Percentiles rank a stretch among this genome's conserved stretches.
These are phyloP conservation scores for Sarcodon aspratus DNA, from an alignment of 768 basidiomycete species.

Conservation along the genomic window DNA sequence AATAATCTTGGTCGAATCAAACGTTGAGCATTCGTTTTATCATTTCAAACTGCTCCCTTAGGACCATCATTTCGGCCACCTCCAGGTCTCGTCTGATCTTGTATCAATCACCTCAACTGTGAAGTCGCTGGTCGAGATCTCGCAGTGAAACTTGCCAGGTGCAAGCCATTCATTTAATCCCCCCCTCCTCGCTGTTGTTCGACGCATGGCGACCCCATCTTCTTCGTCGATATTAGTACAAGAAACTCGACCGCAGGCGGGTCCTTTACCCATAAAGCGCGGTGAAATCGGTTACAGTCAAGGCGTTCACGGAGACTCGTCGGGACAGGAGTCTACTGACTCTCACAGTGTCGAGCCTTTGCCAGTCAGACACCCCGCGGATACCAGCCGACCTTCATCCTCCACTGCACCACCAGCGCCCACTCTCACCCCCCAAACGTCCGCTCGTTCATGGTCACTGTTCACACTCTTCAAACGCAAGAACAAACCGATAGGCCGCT, in stretches of 20 bases:
- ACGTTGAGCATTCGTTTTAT: no score
- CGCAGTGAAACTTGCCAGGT: constrained; percentile 24
- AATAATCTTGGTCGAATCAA: no score
- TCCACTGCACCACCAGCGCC: constrained; percentile 9
- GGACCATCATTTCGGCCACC: no score
- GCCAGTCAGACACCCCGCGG: constrained; percentile 34
- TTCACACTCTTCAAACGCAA: constrained; percentile 29
- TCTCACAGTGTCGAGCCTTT: constrained; percentile 3
- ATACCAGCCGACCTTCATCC: constrained; percentile 19
- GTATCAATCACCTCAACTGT: no score
- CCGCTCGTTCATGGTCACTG: constrained; percentile 11
- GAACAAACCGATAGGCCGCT: constrained; percentile 22
- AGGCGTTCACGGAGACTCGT: constrained; percentile 18
- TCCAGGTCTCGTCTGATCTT: no score
- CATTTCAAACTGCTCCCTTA: no score
- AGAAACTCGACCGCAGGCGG: constrained; percentile 38
- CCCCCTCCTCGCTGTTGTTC: constrained; percentile 8
- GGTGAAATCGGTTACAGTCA: constrained; percentile 59
- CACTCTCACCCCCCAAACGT: constrained; percentile 8
- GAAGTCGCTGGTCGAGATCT: no score
- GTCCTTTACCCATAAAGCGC: constrained; percentile 48
- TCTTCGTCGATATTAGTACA: constrained; percentile 6
- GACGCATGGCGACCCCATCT: background rate
- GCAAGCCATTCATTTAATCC: constrained; percentile 21
- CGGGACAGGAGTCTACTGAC: constrained; percentile 1